These are phyloP conservation scores for Salix brachista DNA, from an alignment of 345 rosid genomes.

Conservation along the genomic window DNA sequence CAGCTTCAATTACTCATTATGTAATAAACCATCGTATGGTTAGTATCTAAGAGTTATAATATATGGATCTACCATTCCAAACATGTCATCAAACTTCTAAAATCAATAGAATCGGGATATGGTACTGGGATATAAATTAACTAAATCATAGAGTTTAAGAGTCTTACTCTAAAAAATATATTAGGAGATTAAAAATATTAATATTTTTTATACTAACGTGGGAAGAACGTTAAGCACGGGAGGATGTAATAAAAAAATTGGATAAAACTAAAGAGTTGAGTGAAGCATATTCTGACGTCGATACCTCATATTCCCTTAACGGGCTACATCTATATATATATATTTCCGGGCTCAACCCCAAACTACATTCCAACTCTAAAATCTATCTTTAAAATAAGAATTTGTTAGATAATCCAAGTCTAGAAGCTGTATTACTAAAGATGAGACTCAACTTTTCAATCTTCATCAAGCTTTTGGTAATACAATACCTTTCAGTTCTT, in stretches of 20 bases:
- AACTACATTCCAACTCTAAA: background rate
- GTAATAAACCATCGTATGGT: no score
- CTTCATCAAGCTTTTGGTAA: constrained; percentile 32
- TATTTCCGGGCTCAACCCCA: background rate
- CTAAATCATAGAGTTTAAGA: no score
- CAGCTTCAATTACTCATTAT: no score
- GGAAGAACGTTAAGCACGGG: background rate
- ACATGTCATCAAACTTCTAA: no score
- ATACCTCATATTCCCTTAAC: background rate
- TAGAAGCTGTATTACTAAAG: background rate
- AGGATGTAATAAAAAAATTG: background rate
- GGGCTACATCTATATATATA: background rate
- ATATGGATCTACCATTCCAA: no score
- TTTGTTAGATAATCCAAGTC: background rate
- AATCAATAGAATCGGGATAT: no score
- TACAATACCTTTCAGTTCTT: constrained; percentile 44
- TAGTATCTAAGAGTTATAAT: no score
- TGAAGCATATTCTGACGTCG: background rate
- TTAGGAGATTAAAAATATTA: no score
- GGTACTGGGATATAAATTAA: no score
- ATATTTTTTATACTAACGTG: background rate
- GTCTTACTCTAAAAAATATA: no score
- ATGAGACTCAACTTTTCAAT: constrained; percentile 26
- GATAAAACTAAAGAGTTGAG: background rate
- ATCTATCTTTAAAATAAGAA: background rate